phyloP scores from a whole-genome alignment of 164 flowering plant genomes.

The Magnolia sinica region DNA sequence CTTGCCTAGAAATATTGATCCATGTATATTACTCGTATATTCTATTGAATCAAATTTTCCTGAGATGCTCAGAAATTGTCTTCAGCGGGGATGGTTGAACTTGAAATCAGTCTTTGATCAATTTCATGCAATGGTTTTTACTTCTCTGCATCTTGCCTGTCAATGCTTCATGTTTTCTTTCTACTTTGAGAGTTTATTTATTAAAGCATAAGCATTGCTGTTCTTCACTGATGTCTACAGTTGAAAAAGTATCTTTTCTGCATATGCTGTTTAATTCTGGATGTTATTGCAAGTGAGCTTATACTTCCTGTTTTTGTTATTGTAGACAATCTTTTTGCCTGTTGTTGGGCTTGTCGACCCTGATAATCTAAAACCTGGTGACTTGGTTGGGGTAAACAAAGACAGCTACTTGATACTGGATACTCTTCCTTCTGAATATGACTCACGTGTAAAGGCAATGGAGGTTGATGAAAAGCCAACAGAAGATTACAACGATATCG shows the following conservation, averaged over 20 bases:
- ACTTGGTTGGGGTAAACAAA: constrained; percentile 93
- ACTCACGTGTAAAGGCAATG: constrained; percentile 98
- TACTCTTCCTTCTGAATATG: constrained; percentile 94
- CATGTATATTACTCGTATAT: too few species aligned
- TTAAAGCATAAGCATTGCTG: not conserved
- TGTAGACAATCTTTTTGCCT: constrained; percentile 90
- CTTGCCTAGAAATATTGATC: too few species aligned
- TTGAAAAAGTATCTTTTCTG: too few species aligned
- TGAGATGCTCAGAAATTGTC: too few species aligned
- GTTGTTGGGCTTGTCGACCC: constrained; percentile 98
- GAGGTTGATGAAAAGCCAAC: constrained; percentile 99
- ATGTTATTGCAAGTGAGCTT: not conserved
- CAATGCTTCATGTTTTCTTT: not conserved
- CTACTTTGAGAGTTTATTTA: not conserved
- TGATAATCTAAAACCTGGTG: constrained; percentile 88
- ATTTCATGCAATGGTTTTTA: too few species aligned
- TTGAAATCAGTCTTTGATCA: too few species aligned
- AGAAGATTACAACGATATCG: constrained; percentile 94
- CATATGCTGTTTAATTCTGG: not conserved
- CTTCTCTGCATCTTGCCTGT: not conserved
- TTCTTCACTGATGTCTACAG: not conserved
- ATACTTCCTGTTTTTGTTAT: constrained; percentile 8
- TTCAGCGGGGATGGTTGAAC: too few species aligned
- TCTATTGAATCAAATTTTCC: too few species aligned
- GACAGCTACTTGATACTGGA: constrained; percentile 94